These are phyloP conservation scores for Echeveria elegans DNA, from an alignment of 164 flowering plant species.

Conservation along the genomic window DNA sequence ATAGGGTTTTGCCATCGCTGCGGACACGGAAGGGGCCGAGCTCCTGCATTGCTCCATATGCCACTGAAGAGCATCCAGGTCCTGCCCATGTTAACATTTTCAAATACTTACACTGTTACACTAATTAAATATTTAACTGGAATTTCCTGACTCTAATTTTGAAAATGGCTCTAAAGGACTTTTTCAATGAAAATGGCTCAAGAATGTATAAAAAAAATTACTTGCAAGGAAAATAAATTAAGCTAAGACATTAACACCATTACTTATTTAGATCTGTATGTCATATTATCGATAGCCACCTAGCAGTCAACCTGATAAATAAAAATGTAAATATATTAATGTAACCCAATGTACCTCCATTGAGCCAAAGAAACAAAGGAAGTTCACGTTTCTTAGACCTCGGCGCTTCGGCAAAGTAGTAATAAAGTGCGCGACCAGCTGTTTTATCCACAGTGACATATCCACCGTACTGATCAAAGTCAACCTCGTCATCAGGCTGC, in stretches of 20 bases:
- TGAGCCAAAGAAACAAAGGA: constrained; percentile 18
- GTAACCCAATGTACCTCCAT: constrained; percentile 12
- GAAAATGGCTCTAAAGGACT: too few species aligned
- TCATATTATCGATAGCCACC: too few species aligned
- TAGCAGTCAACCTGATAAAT: too few species aligned
- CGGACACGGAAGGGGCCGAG: constrained; percentile 28
- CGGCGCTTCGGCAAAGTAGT: constrained; percentile 14
- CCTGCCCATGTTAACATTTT: constrained; percentile 14
- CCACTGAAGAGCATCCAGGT: constrained; percentile 31
- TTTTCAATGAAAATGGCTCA: too few species aligned
- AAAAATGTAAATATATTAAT: too few species aligned
- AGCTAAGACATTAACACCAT: too few species aligned
- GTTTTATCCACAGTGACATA: constrained; percentile 14
- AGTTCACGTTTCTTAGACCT: constrained; percentile 4
- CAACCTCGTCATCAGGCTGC: constrained; percentile 11
- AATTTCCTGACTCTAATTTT: too few species aligned
- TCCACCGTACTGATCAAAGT: constrained; percentile 14
- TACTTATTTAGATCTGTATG: too few species aligned
- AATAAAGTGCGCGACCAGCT: constrained; percentile 15
- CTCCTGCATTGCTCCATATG: constrained; percentile 27
- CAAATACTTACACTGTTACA: too few species aligned
- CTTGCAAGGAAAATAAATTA: too few species aligned
- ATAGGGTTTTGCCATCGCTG: constrained; percentile 26
- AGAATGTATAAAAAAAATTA: too few species aligned
- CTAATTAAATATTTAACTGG: too few species aligned